Conservation (phyloP, 139 green algal genomes). For the Chlamydomonas incerta region DNA sequence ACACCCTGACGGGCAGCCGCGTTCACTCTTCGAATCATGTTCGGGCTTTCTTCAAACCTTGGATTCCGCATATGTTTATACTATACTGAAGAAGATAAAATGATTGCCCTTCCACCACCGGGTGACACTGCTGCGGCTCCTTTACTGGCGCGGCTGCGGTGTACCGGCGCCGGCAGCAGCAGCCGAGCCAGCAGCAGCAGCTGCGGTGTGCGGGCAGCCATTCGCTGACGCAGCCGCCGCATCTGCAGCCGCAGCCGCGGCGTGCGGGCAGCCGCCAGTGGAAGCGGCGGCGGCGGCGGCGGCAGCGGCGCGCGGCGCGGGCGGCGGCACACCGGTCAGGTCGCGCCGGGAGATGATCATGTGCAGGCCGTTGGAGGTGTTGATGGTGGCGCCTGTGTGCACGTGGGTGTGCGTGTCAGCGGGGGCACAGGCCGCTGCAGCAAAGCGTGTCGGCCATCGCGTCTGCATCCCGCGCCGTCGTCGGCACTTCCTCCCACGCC, state of each 20-base stretch:
- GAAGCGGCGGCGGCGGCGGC: no score
- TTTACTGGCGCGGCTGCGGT: background rate
- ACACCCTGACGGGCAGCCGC: no score
- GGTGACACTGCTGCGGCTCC: no score
- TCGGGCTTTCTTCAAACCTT: no score
- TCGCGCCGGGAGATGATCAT: conserved; percentile 58
- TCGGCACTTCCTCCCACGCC: no score
- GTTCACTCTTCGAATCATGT: no score
- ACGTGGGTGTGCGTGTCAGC: background rate
- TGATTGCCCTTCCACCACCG: no score
- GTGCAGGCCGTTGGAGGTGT: conserved; percentile 82
- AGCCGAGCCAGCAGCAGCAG: background rate
- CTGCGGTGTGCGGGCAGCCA: background rate
- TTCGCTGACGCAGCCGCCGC: background rate
- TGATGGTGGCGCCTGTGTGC: conserved; percentile 83
- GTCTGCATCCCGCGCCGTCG: no score
- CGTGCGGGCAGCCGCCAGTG: background rate
- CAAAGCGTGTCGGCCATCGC: no score
- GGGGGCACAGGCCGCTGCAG: background rate
- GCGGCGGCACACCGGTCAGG: conserved; percentile 2
- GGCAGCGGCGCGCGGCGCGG: background rate
- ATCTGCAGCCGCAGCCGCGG: background rate
- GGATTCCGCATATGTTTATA: no score
- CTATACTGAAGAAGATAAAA: no score
- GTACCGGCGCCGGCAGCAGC: background rate